Evolutionary conservation across 371 early-diverging fungal species (phyloP), one percentile per base, ranked within the genome.

Genomic region (Mortierella sp.): DNA sequence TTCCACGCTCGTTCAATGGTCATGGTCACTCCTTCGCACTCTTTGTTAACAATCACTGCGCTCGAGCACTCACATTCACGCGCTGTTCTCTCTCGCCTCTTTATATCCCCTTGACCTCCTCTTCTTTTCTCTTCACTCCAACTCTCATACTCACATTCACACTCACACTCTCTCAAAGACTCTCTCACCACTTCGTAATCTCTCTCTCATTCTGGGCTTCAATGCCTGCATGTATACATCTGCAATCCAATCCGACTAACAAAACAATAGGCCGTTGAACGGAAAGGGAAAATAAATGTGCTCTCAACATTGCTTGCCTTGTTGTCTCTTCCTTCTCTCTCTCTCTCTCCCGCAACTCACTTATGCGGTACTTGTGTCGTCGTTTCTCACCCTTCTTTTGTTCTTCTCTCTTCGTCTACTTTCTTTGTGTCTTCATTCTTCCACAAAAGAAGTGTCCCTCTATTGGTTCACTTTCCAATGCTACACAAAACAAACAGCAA

Each of bases 231-330:
- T 41, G 41, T 41, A 10, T 27, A 10, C n/a, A 11, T 56, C 68
- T 68, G 43, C 38, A 38, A 68, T 68, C 24, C 63, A 32, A 63
- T 63, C 35, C 63, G 11, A 27, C 32, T 7, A 63, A 18, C 63
- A 63, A 63, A 32, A 63, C 63, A 63, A 63, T 63, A 63, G 32
- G 63, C 63, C 38, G 38, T 18, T 63, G 63, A 68, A 32, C 16
- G 29, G 38, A 18, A 24, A 35, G 35, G 27, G 11, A 27, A 6
- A 56, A 7, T 6, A 56, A 24, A 11, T 56, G 27, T 63, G 68
- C 68, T 68, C 68, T 68, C 68, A 68, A 68, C 43, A 10, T 38
- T 38, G 43, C 68, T 38, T 65, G 65, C 38, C 32, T 65, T 32
- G 65, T 32, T 8, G 18, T 24, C 21, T 18, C 24, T 68, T 35